Percentiles rank a stretch among this genome's conserved stretches.
Conservation (phyloP, 2,329 filamentous ascomycete genomes). For the Metarhizium brunneum region DNA sequence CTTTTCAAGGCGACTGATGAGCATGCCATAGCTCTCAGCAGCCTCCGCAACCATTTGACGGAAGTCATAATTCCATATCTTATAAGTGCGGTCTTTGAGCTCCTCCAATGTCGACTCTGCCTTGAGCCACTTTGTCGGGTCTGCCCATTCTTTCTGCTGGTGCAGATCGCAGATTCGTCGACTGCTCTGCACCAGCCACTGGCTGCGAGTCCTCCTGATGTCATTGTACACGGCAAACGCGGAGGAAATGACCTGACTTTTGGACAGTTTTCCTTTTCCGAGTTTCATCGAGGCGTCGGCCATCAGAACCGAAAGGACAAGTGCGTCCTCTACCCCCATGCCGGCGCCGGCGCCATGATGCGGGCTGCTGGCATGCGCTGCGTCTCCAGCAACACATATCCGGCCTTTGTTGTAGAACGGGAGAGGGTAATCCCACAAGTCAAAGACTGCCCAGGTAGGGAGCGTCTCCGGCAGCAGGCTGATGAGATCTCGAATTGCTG, state of each 20-base stretch:
- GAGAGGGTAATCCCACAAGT: conserved; percentile 6
- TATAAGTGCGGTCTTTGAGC: conserved; percentile 2
- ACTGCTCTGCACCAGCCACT: conserved; percentile 9
- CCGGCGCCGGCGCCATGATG: conserved; percentile 16
- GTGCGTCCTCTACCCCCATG: conserved; percentile 18
- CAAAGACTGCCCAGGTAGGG: conserved; percentile 10
- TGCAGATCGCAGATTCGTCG: conserved; percentile 5
- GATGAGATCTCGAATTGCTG: background rate
- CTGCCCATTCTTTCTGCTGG: conserved; percentile 4
- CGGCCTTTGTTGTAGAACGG: conserved; percentile 9
- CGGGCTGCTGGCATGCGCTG: conserved; percentile 16
- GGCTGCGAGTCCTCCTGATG: conserved; percentile 5
- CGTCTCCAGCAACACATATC: conserved; percentile 14
- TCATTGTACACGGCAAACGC: conserved; percentile 5
- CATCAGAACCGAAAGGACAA: conserved; percentile 2
- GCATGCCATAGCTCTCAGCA: background rate
- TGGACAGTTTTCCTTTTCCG: background rate
- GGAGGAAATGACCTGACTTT: background rate
- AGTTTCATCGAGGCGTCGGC: background rate
- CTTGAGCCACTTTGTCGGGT: background rate
- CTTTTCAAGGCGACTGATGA: background rate
- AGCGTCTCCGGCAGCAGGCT: conserved; percentile 2
- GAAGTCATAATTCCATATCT: conserved; percentile 4
- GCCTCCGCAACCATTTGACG: conserved; percentile 1
- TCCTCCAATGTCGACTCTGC: conserved; percentile 3